Base-by-base conservation (phyloP, 306 rosid genomes). In the Hippophae gyantsensis region DNA sequence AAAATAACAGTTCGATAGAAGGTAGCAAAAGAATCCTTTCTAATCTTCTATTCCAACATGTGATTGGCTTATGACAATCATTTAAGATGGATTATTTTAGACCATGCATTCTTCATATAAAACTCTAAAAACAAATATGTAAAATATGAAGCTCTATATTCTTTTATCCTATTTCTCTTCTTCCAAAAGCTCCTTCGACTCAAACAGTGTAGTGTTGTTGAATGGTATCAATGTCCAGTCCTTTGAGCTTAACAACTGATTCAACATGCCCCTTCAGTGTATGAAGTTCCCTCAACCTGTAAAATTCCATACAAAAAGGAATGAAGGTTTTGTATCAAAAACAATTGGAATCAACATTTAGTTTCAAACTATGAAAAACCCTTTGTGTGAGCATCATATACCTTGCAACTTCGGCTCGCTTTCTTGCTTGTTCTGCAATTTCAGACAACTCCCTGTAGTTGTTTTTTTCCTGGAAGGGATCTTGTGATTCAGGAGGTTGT, bases 201-300 rank as follows among this genome's bases (percentile, higher is more conserved):
- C 47, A 86, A 52, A 86, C 88, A 1, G 97, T 90, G 81, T 90
- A 90, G 76, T 86, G 93, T 12, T 86, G 97, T 44, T 86, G 94
- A 61, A 90, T 86, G 23, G 95, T 86, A 25, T 90, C 94, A 11
- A 90, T 90, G 60, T 86, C 97, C 56, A 90, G 84, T 41, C 97
- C 95, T 63, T 90, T 90, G 38, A 90, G 83, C 25, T 90, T 90
- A 50, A 90, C 95, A 14, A 90, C 95, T 3, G 97, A 90, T 32
- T 86, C 97, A 0, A 90, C 97, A 38, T 90, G 97, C 5, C 97
- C 95, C 64, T 86, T 90, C 6, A 90, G 78, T 26, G 97, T 86
- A 54, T 90, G 87, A 63, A 86, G 94, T 81, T 86, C 97, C 80
- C 97, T 89, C 68, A 89, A 69, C 81, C 94, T 85, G 62, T 27